Base-by-base conservation (phyloP, 2,329 filamentous ascomycete genomes). In the Aspergillus sp. region DNA sequence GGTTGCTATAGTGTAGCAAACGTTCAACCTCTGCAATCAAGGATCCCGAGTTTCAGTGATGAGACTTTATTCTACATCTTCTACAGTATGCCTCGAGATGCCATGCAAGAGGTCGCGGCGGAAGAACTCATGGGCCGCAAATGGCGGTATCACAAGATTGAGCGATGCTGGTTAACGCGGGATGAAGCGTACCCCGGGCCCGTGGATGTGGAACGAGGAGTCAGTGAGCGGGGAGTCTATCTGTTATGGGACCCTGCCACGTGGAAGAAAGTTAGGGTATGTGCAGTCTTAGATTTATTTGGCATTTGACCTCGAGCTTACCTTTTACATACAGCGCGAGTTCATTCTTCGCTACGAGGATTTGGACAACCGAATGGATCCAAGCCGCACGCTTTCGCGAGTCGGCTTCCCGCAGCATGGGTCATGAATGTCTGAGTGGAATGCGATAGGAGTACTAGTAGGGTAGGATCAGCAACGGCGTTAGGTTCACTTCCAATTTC, bases 31-130 rank as follows among this genome's bases (percentile, higher is more conserved):
- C 75, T 88, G 19, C 79, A 83, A 54, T 77, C 79, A 48, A 83
- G 85, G 58, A 83, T 87, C 63, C 74, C 78, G 3, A 82, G 81
- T 54, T 86, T 87, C 70, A 82, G 79, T 42, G 80, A 85, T 62
- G 86, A 89, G 69, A 89, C 86, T 0, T 77, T 89, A 4, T 87
- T 89, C 69, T 86, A 85, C 68, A 87, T 89, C 59, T 89, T 89
- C 78, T 89, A 88, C 73, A 86, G 84, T 61, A 83, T 85, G 75
- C 85, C 86, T 13, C 78, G 84, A 58, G 86, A 88, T 66, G 81
- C 87, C 55, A 79, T 86, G 70, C 86, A 89, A 68, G 86, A 89
- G 67, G 76, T 86, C 46, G 86, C 86, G 5, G 86, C 86, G 7
- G 79, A 82, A 57, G 86, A 89, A 68, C 73, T 89, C 66, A 81